Conservation (phyloP, 306 rosid species). For the Lagenaria siceraria region DNA sequence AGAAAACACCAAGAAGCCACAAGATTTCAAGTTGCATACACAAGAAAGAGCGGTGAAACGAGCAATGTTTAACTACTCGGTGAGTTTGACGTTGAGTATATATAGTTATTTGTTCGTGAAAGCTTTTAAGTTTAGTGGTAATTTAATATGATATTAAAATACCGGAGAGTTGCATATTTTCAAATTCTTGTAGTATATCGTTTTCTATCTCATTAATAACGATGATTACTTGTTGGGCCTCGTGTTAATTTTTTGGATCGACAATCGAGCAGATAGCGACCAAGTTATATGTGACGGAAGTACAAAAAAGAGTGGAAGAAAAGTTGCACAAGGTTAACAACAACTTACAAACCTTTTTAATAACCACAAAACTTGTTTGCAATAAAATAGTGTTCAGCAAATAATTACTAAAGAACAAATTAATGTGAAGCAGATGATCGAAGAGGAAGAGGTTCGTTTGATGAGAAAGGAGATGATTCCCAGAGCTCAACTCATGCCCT, state of each 20-base stretch:
- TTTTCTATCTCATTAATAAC: background rate
- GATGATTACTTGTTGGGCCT: background rate
- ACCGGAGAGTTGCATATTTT: background rate
- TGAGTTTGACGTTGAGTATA: slow-evolving; percentile 8
- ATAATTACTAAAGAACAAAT: background rate
- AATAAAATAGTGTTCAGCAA: background rate
- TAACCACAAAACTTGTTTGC: background rate
- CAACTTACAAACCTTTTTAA: background rate
- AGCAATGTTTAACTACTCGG: slow-evolving; percentile 83
- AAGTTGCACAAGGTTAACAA: slow-evolving; percentile 55
- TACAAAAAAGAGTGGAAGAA: slow-evolving; percentile 55
- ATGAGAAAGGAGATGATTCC: slow-evolving; percentile 94
- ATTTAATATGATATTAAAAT: background rate
- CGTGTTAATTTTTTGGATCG: background rate
- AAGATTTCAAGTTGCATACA: slow-evolving; percentile 69
- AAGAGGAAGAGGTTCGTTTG: slow-evolving; percentile 82
- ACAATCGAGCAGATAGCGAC: slow-evolving; percentile 46
- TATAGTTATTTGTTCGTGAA: too few species aligned
- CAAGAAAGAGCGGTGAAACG: slow-evolving; percentile 80
- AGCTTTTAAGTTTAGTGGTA: background rate
- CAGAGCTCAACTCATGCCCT: slow-evolving; percentile 93
- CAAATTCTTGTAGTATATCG: background rate
- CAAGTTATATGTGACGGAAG: slow-evolving; percentile 48
- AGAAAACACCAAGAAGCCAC: slow-evolving; percentile 59
- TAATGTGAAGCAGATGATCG: slow-evolving; percentile 55